phyloP scores from a whole-genome alignment of 2,329 filamentous ascomycete genomes.

The Chlorencoelia australis region DNA sequence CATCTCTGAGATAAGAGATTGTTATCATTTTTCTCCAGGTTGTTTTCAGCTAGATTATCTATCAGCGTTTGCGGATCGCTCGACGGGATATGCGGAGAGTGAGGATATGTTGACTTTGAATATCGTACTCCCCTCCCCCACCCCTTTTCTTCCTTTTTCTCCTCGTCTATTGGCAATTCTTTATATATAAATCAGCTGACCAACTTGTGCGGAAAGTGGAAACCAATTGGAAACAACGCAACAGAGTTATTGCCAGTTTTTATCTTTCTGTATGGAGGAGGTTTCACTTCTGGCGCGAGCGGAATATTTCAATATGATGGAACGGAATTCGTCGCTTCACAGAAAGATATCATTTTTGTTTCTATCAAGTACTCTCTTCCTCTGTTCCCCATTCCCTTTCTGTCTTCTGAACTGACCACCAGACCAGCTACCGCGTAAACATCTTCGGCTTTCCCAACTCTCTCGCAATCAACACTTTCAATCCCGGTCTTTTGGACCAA shows the following conservation, averaged over 20 bases:
- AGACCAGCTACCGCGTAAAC: conserved; percentile 45
- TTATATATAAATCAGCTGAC: too few species aligned
- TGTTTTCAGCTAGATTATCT: too few species aligned
- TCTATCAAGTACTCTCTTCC: conserved; percentile 32
- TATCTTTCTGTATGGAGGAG: conserved; percentile 36
- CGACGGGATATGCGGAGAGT: too few species aligned
- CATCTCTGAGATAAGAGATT: too few species aligned
- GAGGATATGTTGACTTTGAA: conserved; percentile 31
- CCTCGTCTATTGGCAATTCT: too few species aligned
- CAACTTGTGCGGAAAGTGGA: too few species aligned
- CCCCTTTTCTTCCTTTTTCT: too few species aligned
- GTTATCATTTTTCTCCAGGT: too few species aligned
- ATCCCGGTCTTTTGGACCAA: conserved; percentile 49
- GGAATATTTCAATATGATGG: too few species aligned
- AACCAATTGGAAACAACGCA: conserved; percentile 20
- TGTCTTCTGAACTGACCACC: conserved; percentile 8
- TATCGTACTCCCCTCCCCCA: too few species aligned
- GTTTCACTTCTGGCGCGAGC: conserved; percentile 25
- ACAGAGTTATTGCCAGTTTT: conserved; percentile 29
- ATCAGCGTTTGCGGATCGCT: too few species aligned
- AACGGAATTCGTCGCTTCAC: too few species aligned
- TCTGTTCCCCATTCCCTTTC: not conserved
- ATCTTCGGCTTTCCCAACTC: conserved; percentile 54
- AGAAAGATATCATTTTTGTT: conserved; percentile 6
- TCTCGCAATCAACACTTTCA: conserved; percentile 31